phyloP scores from a whole-genome alignment of 2,329 filamentous ascomycete genomes.

The Cladophialophora immunda region DNA sequence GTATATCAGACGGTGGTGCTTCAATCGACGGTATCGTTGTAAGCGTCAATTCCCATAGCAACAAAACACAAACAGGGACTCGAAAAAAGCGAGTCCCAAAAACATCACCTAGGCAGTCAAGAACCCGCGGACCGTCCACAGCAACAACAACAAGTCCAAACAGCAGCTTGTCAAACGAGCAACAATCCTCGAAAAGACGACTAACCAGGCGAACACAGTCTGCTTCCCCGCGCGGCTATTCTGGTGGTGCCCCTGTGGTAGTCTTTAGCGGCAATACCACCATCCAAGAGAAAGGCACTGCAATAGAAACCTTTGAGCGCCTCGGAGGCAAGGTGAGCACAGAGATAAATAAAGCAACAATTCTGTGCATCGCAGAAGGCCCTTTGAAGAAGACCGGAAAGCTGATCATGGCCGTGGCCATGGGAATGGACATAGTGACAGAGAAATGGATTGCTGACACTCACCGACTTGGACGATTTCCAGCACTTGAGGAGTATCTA shows the following conservation, averaged over 20 bases:
- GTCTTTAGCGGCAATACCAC: constrained; percentile 28
- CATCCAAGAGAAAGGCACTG: constrained; percentile 25
- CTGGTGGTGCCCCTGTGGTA: constrained; percentile 7
- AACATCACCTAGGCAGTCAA: neutral
- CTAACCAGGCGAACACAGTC: neutral
- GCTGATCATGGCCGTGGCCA: constrained; percentile 53
- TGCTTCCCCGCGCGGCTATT: neutral
- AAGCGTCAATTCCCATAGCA: neutral
- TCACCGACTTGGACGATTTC: constrained; percentile 46
- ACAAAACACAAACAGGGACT: neutral
- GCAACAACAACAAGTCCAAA: neutral
- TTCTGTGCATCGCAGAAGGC: constrained; percentile 49
- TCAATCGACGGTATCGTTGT: neutral
- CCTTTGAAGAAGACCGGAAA: constrained; percentile 55
- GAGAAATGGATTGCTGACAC: constrained; percentile 57
- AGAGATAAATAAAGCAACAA: constrained; percentile 32
- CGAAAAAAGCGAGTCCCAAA: neutral
- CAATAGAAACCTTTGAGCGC: constrained; percentile 23
- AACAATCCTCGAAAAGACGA: neutral
- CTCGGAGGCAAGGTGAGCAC: constrained; percentile 28
- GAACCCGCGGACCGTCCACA: neutral
- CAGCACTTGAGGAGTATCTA: constrained; percentile 47
- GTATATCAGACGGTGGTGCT: neutral
- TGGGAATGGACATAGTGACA: constrained; percentile 56
- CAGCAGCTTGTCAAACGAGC: neutral